These are phyloP conservation scores for Trichoderma harzianum DNA, from an alignment of 2,329 filamentous ascomycete species.

Conservation along the genomic window DNA sequence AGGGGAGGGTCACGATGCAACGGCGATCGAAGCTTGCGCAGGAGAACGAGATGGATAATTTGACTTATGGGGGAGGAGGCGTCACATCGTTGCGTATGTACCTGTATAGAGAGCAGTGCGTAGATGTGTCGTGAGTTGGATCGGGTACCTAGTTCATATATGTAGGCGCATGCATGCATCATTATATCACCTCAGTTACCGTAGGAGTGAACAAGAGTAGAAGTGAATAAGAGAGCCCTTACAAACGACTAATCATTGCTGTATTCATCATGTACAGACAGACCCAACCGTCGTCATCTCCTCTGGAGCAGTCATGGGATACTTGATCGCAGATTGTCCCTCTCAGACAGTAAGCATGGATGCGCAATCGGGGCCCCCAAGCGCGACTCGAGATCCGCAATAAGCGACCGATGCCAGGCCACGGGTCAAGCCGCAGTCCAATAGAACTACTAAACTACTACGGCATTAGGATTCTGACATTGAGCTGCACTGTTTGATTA, in stretches of 20 bases:
- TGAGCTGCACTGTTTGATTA: not conserved
- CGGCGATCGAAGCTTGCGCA: conserved; percentile 19
- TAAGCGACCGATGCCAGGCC: not conserved
- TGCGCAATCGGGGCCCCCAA: not conserved
- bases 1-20: conserved; percentile 12
- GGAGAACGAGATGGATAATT: conserved; percentile 7
- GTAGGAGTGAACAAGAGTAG: not conserved
- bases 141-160: not conserved
- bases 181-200: not conserved
- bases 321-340: not conserved
- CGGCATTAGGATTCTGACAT: not conserved
- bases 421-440: not conserved
- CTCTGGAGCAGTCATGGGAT: not conserved
- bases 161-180: not conserved
- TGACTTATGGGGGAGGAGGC: not conserved
- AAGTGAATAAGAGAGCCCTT: not conserved
- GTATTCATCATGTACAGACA: not conserved
- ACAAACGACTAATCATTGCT: not conserved
- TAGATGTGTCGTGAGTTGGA: not conserved
- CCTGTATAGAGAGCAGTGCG: not conserved
- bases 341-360: not conserved
- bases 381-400: not conserved
- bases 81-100: not conserved
- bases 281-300: not conserved
- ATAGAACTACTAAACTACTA: not conserved